phyloP scores from a whole-genome alignment of 441 rosid species.

The Capsella rubella region DNA sequence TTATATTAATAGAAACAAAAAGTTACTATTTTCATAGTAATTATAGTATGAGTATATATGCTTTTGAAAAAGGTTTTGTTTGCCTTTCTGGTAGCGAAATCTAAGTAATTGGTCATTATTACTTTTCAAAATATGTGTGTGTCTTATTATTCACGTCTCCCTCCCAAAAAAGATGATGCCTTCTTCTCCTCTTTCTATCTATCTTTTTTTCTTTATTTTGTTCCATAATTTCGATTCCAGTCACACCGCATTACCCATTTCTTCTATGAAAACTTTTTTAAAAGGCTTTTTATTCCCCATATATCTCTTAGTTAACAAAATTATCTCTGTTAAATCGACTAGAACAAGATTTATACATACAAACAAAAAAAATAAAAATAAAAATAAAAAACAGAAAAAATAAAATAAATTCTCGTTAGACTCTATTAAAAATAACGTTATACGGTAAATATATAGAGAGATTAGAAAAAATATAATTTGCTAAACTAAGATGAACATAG shows the following conservation, averaged over 20 bases:
- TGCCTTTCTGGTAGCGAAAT: conserved; percentile 41
- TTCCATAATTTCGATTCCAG: conserved; percentile 11
- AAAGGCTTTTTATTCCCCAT: conserved; percentile 15
- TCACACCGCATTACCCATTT: conserved; percentile 36
- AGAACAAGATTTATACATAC: too few species aligned
- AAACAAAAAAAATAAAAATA: too few species aligned
- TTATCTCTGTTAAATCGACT: not conserved
- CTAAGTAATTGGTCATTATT: conserved; percentile 34
- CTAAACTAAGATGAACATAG: too few species aligned
- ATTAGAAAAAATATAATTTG: too few species aligned
- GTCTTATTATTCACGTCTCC: conserved; percentile 40
- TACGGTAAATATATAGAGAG: too few species aligned
- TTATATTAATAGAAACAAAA: conserved; percentile 6
- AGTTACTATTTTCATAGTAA: not conserved
- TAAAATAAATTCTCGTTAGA: too few species aligned
- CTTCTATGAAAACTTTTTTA: too few species aligned
- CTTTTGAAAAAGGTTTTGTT: conserved; percentile 35
- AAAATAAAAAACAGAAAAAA: too few species aligned
- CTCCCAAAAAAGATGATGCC: conserved; percentile 34
- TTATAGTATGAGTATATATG: conserved; percentile 6
- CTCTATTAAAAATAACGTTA: too few species aligned
- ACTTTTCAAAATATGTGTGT: conserved; percentile 15
- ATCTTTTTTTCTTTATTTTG: not conserved
- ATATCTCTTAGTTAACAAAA: not conserved
- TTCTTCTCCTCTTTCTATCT: not conserved